These are phyloP conservation scores for Candida ulmi DNA, from an alignment of 805 yeast genomes.

Conservation along the genomic window DNA sequence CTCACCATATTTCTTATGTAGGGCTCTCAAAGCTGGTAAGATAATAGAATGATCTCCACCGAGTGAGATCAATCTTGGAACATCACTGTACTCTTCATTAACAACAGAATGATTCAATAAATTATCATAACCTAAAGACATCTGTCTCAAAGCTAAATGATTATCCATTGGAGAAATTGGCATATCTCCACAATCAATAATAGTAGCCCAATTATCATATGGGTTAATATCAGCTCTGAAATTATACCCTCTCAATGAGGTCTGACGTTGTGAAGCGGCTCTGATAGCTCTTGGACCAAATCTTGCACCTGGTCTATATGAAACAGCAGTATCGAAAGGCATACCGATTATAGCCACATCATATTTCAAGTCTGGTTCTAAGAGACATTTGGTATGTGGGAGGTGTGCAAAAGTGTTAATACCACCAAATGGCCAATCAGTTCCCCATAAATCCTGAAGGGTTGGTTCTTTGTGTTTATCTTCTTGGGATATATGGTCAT, in stretches of 20 bases:
- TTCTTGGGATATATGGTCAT: background rate
- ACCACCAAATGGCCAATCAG: slow-evolving; percentile 68
- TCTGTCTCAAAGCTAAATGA: slow-evolving; percentile 54
- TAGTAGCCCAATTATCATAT: slow-evolving; percentile 44
- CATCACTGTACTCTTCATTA: slow-evolving; percentile 19
- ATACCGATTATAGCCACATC: slow-evolving; percentile 76
- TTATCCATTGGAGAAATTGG: slow-evolving; percentile 68
- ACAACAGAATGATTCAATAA: slow-evolving; percentile 29
- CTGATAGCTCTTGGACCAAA: slow-evolving; percentile 77
- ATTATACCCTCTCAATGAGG: slow-evolving; percentile 64
- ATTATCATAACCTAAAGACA: slow-evolving; percentile 54
- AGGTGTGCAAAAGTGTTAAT: slow-evolving; percentile 58
- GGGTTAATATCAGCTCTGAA: slow-evolving; percentile 59
- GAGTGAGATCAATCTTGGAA: slow-evolving; percentile 63
- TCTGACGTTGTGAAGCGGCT: slow-evolving; percentile 66
- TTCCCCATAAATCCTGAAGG: slow-evolving; percentile 64
- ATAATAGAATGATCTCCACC: slow-evolving; percentile 85
- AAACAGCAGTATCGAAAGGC: slow-evolving; percentile 79
- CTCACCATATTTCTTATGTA: slow-evolving; percentile 55
- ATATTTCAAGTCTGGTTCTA: slow-evolving; percentile 39
- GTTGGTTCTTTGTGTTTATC: slow-evolving; percentile 24
- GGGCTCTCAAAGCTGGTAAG: slow-evolving; percentile 65
- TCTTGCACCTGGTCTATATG: slow-evolving; percentile 77
- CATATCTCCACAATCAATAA: slow-evolving; percentile 65
- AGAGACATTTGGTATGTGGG: slow-evolving; percentile 52